Evolutionary conservation across 139 green algal genomes (phyloP).

Genomic region (Parachlorella kessleri): DNA sequence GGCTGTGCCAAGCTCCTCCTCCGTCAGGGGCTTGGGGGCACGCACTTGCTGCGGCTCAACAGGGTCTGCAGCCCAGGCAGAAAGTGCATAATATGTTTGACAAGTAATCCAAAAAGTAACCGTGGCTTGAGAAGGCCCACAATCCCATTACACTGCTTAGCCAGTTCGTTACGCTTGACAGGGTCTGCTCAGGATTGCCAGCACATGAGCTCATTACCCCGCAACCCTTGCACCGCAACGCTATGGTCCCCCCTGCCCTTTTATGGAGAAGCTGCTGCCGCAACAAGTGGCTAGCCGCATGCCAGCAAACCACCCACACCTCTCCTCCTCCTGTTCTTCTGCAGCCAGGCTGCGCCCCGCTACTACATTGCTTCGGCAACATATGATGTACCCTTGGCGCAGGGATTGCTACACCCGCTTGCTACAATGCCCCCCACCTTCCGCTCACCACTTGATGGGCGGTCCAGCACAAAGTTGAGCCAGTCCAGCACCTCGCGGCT

Average conservation of each 20-base stretch:
- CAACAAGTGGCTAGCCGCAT: too few species aligned
- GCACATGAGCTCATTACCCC: background rate
- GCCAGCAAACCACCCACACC: too few species aligned
- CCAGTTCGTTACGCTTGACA: background rate
- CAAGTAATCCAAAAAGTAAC: background rate
- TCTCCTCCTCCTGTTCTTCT: too few species aligned
- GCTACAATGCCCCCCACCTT: too few species aligned
- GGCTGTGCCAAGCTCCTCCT: constrained; percentile 13
- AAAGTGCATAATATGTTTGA: too few species aligned
- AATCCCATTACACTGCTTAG: background rate
- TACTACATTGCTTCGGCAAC: too few species aligned
- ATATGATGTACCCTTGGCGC: background rate
- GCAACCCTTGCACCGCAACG: background rate
- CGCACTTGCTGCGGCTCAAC: background rate
- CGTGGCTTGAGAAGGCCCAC: background rate
- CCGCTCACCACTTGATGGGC: constrained; percentile 1
- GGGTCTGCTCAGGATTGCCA: background rate
- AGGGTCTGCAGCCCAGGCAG: background rate
- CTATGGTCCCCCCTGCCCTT: too few species aligned
- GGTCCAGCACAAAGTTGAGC: constrained; percentile 10
- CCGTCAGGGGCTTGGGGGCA: background rate
- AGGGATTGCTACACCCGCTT: too few species aligned
- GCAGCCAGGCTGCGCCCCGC: too few species aligned
- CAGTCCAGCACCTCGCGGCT: constrained; percentile 38
- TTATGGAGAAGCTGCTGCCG: too few species aligned